Percentiles rank a stretch among this genome's conserved stretches.
These are phyloP conservation scores for Alternaria arbusti DNA, from an alignment of 2,329 filamentous ascomycete species.

Conservation along the genomic window DNA sequence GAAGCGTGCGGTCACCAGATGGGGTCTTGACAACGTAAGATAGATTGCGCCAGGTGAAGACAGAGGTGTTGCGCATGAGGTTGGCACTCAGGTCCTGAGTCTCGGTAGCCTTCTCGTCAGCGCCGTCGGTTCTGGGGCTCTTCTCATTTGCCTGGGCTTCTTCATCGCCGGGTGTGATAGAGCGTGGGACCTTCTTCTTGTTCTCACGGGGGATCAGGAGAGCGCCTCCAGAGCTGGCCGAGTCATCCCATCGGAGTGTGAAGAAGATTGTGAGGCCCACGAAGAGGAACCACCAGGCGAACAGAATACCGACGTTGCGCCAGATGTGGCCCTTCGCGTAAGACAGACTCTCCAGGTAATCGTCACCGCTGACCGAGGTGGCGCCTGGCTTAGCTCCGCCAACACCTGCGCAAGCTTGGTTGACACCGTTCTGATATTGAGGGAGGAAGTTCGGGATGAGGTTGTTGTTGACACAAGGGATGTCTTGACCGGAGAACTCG, in stretches of 20 bases:
- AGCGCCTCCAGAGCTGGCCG: conserved; percentile 58
- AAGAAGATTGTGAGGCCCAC: conserved; percentile 64
- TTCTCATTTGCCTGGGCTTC: conserved; percentile 51
- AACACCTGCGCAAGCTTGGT: conserved; percentile 65
- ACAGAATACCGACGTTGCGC: conserved; percentile 54
- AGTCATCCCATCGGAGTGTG: conserved; percentile 64
- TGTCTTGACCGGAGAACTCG: conserved; percentile 55
- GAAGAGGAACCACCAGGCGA: conserved; percentile 51
- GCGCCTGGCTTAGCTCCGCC: conserved; percentile 60
- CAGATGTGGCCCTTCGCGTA: conserved; percentile 36
- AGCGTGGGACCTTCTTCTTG: conserved; percentile 16
- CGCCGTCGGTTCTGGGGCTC: not conserved
- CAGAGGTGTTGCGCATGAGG: conserved; percentile 67
- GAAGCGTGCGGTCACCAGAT: conserved; percentile 49
- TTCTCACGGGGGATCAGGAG: conserved; percentile 65
- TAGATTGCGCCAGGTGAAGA: conserved; percentile 70
- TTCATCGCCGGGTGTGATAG: conserved; percentile 52
- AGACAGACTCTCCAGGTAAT: conserved; percentile 63
- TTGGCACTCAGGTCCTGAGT: not conserved
- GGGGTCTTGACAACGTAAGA: conserved; percentile 62
- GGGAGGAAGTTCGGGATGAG: conserved; percentile 59
- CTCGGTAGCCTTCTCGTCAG: conserved; percentile 39
- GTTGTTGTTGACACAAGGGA: conserved; percentile 59
- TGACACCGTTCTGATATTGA: conserved; percentile 50
- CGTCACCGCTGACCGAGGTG: conserved; percentile 61